Evolutionary conservation across 331 rosid species (phyloP).

Genomic region (Quercus phellos): DNA sequence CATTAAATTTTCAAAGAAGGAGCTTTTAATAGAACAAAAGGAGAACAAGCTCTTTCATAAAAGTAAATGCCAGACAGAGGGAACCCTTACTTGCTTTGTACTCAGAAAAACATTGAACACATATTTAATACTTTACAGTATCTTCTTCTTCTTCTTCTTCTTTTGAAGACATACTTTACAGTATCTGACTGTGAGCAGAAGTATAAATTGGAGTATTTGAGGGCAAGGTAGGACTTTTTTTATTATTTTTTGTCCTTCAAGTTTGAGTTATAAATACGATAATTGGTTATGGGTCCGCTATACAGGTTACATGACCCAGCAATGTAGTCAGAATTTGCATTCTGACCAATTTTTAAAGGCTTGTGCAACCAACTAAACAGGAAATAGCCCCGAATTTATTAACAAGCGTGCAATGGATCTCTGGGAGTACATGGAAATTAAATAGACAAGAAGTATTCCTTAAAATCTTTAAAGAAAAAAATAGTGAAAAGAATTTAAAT

Average conservation of each 20-base stretch:
- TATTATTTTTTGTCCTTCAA: not conserved
- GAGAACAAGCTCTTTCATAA: not conserved
- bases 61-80: not conserved
- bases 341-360: slow-evolving; percentile 22
- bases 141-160: too few species aligned
- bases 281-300: slow-evolving; percentile 5
- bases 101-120: too few species aligned
- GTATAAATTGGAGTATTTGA: not conserved
- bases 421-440: not conserved
- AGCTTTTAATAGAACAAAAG: not conserved
- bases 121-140: too few species aligned
- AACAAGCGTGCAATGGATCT: slow-evolving; percentile 3
- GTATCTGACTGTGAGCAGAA: too few species aligned
- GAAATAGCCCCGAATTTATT: not conserved
- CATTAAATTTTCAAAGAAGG: not conserved
- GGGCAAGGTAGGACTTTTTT: not conserved
- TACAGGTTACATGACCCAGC: not conserved
- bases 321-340: slow-evolving; percentile 17
- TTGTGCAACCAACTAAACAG: not conserved
- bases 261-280: not conserved
- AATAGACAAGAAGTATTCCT: not conserved
- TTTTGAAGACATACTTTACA: too few species aligned
- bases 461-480: not conserved
- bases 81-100: not conserved
- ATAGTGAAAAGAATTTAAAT: not conserved